Evolutionary conservation across 306 rosid genomes (phyloP).

Genomic region (Castanopsis chinensis): DNA sequence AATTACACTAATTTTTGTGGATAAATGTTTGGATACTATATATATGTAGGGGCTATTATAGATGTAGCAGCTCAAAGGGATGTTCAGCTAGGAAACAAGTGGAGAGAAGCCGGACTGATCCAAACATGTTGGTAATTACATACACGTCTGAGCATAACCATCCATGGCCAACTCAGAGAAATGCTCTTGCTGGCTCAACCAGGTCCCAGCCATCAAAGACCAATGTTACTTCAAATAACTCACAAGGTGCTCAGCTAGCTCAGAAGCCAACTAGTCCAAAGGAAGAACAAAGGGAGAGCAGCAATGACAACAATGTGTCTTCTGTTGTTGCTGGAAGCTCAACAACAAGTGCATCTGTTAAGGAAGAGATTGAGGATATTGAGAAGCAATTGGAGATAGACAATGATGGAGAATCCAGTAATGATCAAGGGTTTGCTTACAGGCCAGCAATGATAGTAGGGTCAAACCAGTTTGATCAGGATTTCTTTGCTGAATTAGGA

Average conservation of each 20-base stretch:
- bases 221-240: conserved; percentile 23
- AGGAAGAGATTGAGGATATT: conserved; percentile 53
- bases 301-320: conserved; percentile 29
- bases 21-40: background rate
- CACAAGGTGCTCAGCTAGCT: conserved; percentile 13
- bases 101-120: conserved; percentile 84
- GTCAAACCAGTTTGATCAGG: conserved; percentile 37
- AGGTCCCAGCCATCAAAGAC: conserved; percentile 62
- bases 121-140: conserved; percentile 92
- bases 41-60: conserved; percentile 70
- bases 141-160: conserved; percentile 97
- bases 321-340: conserved; percentile 28
- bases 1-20: background rate
- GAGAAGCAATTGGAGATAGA: conserved; percentile 47
- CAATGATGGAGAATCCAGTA: conserved; percentile 48
- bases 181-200: conserved; percentile 87
- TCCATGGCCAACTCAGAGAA: conserved; percentile 97
- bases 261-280: conserved; percentile 36
- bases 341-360: conserved; percentile 32
- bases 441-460: conserved; percentile 44
- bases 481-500: conserved; percentile 71
- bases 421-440: conserved; percentile 35
- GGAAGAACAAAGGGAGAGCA: conserved; percentile 39
- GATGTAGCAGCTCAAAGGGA: conserved; percentile 97
- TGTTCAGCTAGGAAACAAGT: conserved; percentile 94